These are phyloP conservation scores for Didymella keratinophila DNA, from an alignment of 2,329 filamentous ascomycete species.

Conservation along the genomic window DNA sequence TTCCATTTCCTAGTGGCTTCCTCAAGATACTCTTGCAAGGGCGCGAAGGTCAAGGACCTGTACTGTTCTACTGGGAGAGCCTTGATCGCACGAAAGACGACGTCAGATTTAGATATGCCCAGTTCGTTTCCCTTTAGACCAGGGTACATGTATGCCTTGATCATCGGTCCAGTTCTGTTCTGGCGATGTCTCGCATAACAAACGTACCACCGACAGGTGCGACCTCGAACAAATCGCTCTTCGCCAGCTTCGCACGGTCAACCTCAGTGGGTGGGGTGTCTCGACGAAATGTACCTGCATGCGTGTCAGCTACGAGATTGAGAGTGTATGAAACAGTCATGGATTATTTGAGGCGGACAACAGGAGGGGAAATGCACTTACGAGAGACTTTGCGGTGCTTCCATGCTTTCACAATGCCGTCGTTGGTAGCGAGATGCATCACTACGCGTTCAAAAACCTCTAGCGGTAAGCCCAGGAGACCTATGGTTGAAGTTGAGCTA, in stretches of 20 bases:
- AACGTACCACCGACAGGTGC: slow-evolving; percentile 24
- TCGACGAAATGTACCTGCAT: background rate
- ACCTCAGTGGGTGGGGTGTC: background rate
- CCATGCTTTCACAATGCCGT: too few relatives aligned
- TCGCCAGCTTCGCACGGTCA: slow-evolving; percentile 18
- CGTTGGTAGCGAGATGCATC: too few relatives aligned
- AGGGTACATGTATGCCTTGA: slow-evolving; percentile 24
- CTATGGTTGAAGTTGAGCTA: too few relatives aligned
- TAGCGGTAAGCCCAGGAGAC: too few relatives aligned
- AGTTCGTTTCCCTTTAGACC: slow-evolving; percentile 20
- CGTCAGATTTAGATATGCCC: slow-evolving; percentile 16
- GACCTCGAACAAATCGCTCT: slow-evolving; percentile 21
- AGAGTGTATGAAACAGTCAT: too few relatives aligned
- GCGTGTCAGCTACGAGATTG: too few relatives aligned
- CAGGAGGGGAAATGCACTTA: too few relatives aligned
- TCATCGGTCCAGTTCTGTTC: slow-evolving; percentile 17
- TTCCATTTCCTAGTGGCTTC: slow-evolving; percentile 3
- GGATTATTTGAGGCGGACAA: too few relatives aligned
- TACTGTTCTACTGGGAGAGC: background rate
- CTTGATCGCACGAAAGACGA: slow-evolving; percentile 16
- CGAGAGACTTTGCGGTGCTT: too few relatives aligned
- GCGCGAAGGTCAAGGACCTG: background rate
- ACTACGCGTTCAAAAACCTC: too few relatives aligned
- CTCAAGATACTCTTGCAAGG: slow-evolving; percentile 2
- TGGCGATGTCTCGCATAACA: slow-evolving; percentile 22